Conservation (phyloP, 176 grass and related monocot genomes). For the Avena eriantha region DNA sequence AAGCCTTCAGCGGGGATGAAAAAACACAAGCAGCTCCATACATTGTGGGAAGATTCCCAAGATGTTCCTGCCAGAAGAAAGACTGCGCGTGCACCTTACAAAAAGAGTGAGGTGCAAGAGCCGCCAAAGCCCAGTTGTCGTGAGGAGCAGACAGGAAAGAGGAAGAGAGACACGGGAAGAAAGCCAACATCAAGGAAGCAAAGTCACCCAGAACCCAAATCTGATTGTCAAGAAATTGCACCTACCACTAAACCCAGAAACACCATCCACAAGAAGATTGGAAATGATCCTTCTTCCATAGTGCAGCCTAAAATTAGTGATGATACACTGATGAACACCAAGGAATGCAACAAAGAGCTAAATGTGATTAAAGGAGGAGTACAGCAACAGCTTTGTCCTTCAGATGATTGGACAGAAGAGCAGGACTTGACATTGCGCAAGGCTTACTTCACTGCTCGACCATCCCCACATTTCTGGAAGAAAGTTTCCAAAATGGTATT, state of each 20-base stretch:
- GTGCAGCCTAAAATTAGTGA: slow-evolving; percentile 24
- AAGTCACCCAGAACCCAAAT: slow-evolving; percentile 2
- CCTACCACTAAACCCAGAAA: slow-evolving; percentile 21
- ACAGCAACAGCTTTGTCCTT: slow-evolving; percentile 34
- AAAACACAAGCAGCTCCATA: slow-evolving; percentile 6
- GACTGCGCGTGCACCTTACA: slow-evolving; percentile 5
- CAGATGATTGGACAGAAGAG: slow-evolving; percentile 73
- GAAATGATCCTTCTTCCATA: slow-evolving; percentile 12
- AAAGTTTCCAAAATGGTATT: slow-evolving; percentile 92
- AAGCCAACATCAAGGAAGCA: background rate
- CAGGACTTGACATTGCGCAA: slow-evolving; percentile 65
- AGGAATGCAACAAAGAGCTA: slow-evolving; percentile 41
- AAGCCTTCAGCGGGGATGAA: slow-evolving; percentile 12
- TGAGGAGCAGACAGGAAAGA: slow-evolving; percentile 27
- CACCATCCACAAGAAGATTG: background rate
- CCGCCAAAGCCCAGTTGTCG: background rate
- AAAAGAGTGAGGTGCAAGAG: slow-evolving; percentile 21
- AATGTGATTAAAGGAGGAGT: slow-evolving; percentile 40
- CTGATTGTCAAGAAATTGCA: slow-evolving; percentile 21
- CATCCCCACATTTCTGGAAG: slow-evolving; percentile 98
- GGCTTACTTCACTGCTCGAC: slow-evolving; percentile 73
- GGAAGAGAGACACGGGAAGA: slow-evolving; percentile 37
- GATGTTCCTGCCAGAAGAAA: slow-evolving; percentile 21
- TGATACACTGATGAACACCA: background rate
- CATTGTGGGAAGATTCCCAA: slow-evolving; percentile 15